Percentiles rank a stretch among this genome's conserved stretches.
Evolutionary conservation across 768 basidiomycete genomes (phyloP).

Genomic region (Mycena epipterygia): DNA sequence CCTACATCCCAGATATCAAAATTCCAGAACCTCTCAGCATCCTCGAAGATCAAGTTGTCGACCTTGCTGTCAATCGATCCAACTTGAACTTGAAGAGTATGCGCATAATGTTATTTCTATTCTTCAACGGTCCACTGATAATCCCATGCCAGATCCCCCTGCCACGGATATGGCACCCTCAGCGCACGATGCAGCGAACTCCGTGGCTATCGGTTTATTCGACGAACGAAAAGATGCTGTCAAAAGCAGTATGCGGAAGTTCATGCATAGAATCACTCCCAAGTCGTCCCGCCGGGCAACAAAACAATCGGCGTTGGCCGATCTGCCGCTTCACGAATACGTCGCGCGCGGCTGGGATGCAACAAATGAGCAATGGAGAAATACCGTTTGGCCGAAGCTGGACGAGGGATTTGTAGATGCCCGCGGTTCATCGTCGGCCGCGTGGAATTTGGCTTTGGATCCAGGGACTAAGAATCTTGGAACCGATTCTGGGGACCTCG

Average conservation of each 20-base stretch:
- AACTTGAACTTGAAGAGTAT: neutral
- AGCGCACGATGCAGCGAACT: neutral
- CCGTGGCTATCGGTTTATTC: constrained; percentile 8
- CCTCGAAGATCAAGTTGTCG: neutral
- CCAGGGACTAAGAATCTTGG: neutral
- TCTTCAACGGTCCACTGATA: neutral
- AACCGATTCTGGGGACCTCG: neutral
- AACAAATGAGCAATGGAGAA: constrained; percentile 12
- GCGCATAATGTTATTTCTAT: neutral
- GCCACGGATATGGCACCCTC: neutral
- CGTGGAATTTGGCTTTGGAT: neutral
- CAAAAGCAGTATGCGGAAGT: neutral
- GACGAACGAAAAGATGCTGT: neutral
- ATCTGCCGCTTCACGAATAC: constrained; percentile 21
- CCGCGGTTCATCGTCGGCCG: neutral
- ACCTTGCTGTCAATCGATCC: neutral
- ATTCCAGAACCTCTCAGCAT: constrained; percentile 1
- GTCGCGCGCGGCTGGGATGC: constrained; percentile 17
- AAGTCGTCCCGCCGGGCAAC: neutral
- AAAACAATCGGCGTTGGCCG: neutral
- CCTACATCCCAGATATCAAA: constrained; percentile 22
- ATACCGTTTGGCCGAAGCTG: constrained; percentile 3
- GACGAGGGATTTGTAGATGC: constrained; percentile 1
- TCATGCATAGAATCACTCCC: neutral
- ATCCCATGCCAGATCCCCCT: neutral